These are phyloP conservation scores for Auriscalpium orientale DNA, from an alignment of 768 basidiomycete genomes.

Conservation along the genomic window DNA sequence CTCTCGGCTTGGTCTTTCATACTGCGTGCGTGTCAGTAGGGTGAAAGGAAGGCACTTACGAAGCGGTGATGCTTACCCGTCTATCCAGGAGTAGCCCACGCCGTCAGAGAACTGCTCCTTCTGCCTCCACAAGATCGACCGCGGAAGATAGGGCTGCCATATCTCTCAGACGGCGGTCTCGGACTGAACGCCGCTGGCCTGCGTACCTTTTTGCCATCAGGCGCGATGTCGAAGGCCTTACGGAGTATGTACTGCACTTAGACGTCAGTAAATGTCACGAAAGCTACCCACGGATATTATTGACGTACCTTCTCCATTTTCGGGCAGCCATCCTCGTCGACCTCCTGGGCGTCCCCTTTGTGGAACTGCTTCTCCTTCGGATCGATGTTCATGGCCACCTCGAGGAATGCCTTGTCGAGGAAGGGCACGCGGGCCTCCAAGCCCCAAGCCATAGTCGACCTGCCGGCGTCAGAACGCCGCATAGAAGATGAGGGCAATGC, in stretches of 20 bases:
- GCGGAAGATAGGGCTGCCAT: constrained; percentile 83
- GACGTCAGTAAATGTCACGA: constrained; percentile 7
- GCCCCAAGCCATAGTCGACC: constrained; percentile 99
- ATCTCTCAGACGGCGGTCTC: not conserved
- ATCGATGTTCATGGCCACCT: constrained; percentile 87
- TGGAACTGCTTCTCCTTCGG: constrained; percentile 83
- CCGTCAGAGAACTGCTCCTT: constrained; percentile 99
- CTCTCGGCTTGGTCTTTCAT: constrained; percentile 83
- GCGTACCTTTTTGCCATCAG: constrained; percentile 57
- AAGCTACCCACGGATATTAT: not conserved
- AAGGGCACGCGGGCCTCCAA: constrained; percentile 98
- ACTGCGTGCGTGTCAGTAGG: constrained; percentile 30
- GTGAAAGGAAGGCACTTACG: not conserved
- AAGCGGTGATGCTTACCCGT: constrained; percentile 50
- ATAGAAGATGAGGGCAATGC: not conserved
- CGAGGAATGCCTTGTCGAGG: constrained; percentile 94
- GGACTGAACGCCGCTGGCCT: not conserved
- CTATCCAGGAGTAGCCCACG: constrained; percentile 98
- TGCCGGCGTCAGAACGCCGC: constrained; percentile 21
- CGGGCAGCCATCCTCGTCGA: constrained; percentile 81
- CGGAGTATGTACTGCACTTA: constrained; percentile 76
- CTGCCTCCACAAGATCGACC: constrained; percentile 94
- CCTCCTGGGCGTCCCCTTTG: constrained; percentile 66
- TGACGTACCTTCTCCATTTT: constrained; percentile 86
- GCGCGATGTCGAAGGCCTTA: constrained; percentile 88